Conservation (phyloP, 1,284 basidiomycete species). For the Cutaneotrichosporon sp. region DNA sequence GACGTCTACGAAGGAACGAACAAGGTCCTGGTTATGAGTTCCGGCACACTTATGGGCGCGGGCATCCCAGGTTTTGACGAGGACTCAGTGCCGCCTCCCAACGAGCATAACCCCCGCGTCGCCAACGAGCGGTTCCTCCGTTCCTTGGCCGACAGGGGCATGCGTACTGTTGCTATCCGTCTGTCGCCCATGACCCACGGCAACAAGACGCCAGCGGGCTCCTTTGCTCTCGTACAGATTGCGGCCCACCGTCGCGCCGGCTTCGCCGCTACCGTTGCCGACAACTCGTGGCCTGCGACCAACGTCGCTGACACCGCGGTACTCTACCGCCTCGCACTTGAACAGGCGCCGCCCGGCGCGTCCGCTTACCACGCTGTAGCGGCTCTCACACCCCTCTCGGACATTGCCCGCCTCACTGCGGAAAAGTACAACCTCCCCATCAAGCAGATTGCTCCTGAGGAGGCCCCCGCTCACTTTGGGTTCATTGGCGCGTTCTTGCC, state of each 20-base stretch:
- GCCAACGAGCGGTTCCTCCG: constrained; percentile 4
- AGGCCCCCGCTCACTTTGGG: constrained; percentile 11
- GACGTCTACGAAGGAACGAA: constrained; percentile 12
- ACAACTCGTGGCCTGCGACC: constrained; percentile 19
- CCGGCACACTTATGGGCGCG: constrained; percentile 8
- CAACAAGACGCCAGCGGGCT: constrained; percentile 9
- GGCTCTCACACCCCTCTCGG: constrained; percentile 13
- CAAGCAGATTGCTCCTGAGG: constrained; percentile 12
- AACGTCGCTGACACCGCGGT: constrained; percentile 27
- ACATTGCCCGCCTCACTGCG: constrained; percentile 22
- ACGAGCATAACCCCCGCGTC: not conserved
- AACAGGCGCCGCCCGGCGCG: constrained; percentile 9
- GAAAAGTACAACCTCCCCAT: constrained; percentile 13
- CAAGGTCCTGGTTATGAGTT: constrained; percentile 21
- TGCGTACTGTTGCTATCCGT: constrained; percentile 17
- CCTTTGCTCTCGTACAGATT: constrained; percentile 19
- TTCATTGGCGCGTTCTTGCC: constrained; percentile 12
- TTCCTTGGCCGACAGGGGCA: constrained; percentile 8
- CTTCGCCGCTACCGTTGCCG: constrained; percentile 18
- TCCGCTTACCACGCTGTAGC: constrained; percentile 23
- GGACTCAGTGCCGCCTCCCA: not conserved
- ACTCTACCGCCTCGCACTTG: constrained; percentile 24
- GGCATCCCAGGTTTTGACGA: not conserved
- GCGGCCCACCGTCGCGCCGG: constrained; percentile 13
- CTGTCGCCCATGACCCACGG: constrained; percentile 28